A percentile compares a stretch with the other conserved stretches of the same genome.
These are phyloP conservation scores for Saccharomyces mikatae DNA, from an alignment of 805 yeast genomes.

Conservation along the genomic window DNA sequence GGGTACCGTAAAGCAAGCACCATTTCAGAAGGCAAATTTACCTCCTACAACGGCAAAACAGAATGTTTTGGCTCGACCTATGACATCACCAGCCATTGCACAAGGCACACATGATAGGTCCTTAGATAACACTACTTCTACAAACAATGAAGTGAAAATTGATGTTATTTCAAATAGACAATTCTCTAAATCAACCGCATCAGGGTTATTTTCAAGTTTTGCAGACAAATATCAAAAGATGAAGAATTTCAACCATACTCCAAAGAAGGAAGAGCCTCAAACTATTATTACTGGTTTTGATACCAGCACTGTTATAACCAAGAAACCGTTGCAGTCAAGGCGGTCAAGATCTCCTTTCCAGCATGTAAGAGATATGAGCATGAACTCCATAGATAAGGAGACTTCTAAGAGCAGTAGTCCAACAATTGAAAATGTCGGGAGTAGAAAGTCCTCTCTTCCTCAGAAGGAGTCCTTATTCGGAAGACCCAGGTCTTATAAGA, in stretches of 20 bases:
- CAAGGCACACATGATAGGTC: neutral
- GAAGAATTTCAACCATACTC: neutral
- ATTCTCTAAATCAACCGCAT: neutral
- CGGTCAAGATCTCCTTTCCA: conserved; percentile 1
- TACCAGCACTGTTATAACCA: conserved; percentile 15
- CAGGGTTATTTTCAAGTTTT: conserved; percentile 1
- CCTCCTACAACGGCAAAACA: neutral
- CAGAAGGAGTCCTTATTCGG: conserved; percentile 11
- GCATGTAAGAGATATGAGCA: neutral
- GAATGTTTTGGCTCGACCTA: neutral
- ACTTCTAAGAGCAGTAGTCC: neutral
- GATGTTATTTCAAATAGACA: neutral
- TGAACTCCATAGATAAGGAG: neutral
- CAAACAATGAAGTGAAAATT: neutral
- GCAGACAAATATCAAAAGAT: conserved; percentile 1
- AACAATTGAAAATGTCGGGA: neutral
- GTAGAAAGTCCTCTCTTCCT: neutral
- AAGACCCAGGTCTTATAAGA: conserved; percentile 4
- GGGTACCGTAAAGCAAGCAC: neutral
- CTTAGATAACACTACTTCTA: neutral
- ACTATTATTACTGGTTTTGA: conserved; percentile 22
- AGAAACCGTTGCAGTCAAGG: conserved; percentile 7
- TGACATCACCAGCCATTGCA: neutral
- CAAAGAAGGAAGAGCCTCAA: conserved; percentile 14
- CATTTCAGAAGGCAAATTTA: neutral